Evolutionary conservation across 441 rosid genomes (phyloP), one percentile per base, ranked within the genome.

Genomic region (Isatis lusitanica): DNA sequence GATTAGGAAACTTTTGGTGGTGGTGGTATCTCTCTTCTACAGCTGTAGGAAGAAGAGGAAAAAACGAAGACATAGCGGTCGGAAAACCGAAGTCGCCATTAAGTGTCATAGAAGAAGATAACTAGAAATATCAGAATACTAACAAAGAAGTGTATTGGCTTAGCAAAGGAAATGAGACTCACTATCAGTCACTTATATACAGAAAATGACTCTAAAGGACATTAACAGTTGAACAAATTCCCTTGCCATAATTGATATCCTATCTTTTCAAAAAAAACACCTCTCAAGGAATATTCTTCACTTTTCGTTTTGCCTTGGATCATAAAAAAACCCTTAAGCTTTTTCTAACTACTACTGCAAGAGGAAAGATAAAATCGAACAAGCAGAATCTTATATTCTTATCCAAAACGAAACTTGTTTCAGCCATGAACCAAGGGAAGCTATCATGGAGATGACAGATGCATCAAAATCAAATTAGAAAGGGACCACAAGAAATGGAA

Each of bases 41-140:
- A 53, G 63, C 55, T 42, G 74, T 53, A 28, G 79, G 79, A 74
- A 75, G 72, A 69, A 81, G 75, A 15, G 81, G 79, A 63, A 71
- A 86, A 59, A 79, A 83, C 6, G 89, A 87, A 70, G 86, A 77
- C 84, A 82, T 80, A 53, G 79, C 50, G 2, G 36, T 71, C 76
- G 71, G 66, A 71, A 56, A 61, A 47, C 72, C 64, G 17, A 63
- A 51, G 68, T 62, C 63, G 26, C 51, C 65, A 70, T 65, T 63
- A 75, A 78, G 42, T 21, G 44, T 70, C 76, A 79, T 43, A 58
- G 61, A 72, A 21, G 52, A 12, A 77, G 59, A 43, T 50, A 39
- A 59, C 63, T 39, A 62, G 12, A 31, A 50, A 73, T 52, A 66
- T 64, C 57, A 59, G 36, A 67, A 36, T 60, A 39, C 24, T 57